Evolutionary conservation across 805 yeast species (phyloP), one percentile per base, ranked within the genome.

Genomic region (Wickerhamomyces bisporus): DNA sequence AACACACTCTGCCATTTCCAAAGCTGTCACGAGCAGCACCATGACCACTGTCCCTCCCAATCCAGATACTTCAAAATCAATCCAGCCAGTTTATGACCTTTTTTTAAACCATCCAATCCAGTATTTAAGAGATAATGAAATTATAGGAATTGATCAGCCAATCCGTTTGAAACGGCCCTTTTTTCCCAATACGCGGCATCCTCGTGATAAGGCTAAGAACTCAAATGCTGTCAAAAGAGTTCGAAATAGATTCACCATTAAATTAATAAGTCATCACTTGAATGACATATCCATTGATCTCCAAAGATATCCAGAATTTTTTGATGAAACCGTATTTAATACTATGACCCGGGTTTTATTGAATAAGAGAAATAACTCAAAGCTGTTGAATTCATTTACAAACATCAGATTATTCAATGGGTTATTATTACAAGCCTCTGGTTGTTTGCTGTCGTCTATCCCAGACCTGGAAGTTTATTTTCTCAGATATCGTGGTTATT

Each of bases 401-500:
- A 21, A 21, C 10, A 7, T 21, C 24, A 10, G 10, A 4, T 6
- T 43, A 2, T 52, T 49, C 30, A 26, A 49, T 9, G 52, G 39
- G 2, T 26, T 34, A 20, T 21, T 44, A n/a, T 25, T 49, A 0
- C 41, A 35, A 14, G 55, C 49, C 1, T 25, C 40, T 10, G 56
- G 53, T 3, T 23, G 30, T 8, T 26, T 49, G n/a, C 25, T 44
- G 11, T 14, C 41, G 1, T 21, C 18, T 1, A 15, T 37, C 12
- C 43, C 46, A 1, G 23, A 37, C 10, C 16, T 50, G n/a, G 35
- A 36, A 6, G 23, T 18, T 1, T 18, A 20, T 5, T 51, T 47
- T 30, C 33, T 44, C 4, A 36, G 23, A 13, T 39, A 41, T 28
- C 34, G 58, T 25, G 57, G 53, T 9, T 23, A 21, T 2, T 26